Base-by-base conservation (phyloP, 2,329 filamentous ascomycete species). In the Microcyclosporella mali region DNA sequence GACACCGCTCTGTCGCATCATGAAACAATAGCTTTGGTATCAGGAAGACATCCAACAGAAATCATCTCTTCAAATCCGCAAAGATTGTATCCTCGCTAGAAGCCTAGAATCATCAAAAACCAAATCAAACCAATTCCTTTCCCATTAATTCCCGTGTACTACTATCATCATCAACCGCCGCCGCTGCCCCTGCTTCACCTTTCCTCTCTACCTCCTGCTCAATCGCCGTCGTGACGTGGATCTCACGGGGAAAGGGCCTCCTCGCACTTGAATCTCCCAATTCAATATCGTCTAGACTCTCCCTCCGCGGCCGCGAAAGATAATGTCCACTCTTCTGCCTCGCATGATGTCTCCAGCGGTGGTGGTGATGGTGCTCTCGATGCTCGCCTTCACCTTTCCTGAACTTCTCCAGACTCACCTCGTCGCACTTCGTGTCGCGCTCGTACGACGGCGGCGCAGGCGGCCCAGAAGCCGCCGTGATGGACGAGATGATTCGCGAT, bases 221-320 rank as follows among this genome's bases (percentile, higher is more conserved):
- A 40, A 53, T 53, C 10, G 41, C 40, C 29, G 41, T 51, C 46
- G 44, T 29, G 12, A 50, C 49, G 29, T 48, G 49, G 21, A 48
- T 53, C 36, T 42, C 43, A 17, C 43, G 49, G 39, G 40, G 33
- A 14, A 43, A 25, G 9, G 21, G 21, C 9, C 21, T 25, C 4
- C 21, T 25, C 21, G 21, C 4, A 9, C 21, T 25, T 16, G 30
- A 27, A n/a, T 35, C 28, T 14, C 43, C 25, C 12, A 49, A 30
- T 28, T 51, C 49, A 14, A 51, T 45, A 36, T 47, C 45, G 25
- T 46, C 40, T 19, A 40, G 19, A 37, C 42, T 49, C 28, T 25
- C 41, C 37, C 21, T 25, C 21, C 9, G 4, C 21, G 6, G 21
- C 9, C 21, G 21, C 4, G 6, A 4, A 25, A 6, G 21, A 25